Percentiles rank a stretch among this genome's conserved stretches.
phyloP scores from a whole-genome alignment of 2,329 filamentous ascomycete genomes.

The Pezicula rhizophila region DNA sequence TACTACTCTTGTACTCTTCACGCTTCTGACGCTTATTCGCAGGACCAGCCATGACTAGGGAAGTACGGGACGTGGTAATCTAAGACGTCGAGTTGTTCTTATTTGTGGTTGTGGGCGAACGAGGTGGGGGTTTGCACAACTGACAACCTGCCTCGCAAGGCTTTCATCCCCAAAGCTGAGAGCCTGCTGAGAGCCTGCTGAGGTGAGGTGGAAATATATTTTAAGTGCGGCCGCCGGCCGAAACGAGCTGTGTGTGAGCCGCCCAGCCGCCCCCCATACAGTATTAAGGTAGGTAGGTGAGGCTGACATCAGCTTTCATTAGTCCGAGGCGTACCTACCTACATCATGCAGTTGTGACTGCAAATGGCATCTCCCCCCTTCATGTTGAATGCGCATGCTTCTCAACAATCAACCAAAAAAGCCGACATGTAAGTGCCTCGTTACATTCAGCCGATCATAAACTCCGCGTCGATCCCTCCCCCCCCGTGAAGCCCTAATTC shows the following conservation, averaged over 20 bases:
- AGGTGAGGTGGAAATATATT: not conserved
- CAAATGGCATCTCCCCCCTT: not conserved
- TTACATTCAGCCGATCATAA: not conserved
- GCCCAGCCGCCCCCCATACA: no score
- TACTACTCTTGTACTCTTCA: constrained; percentile 54
- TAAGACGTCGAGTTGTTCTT: not conserved
- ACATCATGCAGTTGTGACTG: not conserved
- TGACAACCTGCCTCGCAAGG: not conserved
- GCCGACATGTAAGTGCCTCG: constrained; percentile 1
- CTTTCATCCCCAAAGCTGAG: constrained; percentile 7
- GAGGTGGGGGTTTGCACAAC: not conserved
- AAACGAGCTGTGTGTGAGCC: not conserved
- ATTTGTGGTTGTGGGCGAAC: not conserved
- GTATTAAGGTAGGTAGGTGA: no score
- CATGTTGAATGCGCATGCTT: not conserved
- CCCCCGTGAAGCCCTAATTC: no score
- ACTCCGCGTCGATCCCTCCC: not conserved
- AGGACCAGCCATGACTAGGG: constrained; percentile 32
- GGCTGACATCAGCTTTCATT: no score
- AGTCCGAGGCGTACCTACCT: no score
- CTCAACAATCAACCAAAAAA: not conserved
- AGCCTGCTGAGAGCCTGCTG: not conserved
- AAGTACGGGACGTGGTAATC: not conserved
- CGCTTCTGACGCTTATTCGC: constrained; percentile 59
- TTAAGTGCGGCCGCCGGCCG: not conserved